Evolutionary conservation across 2,329 filamentous ascomycete species (phyloP).

Genomic region (Aspergillus sp.): DNA sequence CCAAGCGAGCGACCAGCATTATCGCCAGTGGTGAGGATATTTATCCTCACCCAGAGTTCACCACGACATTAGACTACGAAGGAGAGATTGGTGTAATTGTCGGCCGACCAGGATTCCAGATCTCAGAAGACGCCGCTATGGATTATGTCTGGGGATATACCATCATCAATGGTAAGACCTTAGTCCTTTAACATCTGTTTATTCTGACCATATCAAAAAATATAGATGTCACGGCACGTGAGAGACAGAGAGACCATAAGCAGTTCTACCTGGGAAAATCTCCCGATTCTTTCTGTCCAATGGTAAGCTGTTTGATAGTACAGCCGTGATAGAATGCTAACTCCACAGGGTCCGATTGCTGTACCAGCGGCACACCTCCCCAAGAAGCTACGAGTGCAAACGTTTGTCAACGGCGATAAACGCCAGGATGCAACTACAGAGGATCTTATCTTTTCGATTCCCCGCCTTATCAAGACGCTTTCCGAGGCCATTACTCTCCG

Average conservation of each 20-base stretch:
- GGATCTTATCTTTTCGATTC: neutral
- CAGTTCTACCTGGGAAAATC: neutral
- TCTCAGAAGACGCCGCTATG: neutral
- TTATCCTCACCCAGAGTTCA: neutral
- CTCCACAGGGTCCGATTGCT: neutral
- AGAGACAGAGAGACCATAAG: neutral
- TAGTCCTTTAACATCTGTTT: no score
- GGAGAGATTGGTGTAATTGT: neutral
- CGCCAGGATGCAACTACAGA: neutral
- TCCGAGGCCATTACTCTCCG: neutral
- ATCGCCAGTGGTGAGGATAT: neutral
- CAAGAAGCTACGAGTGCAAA: neutral
- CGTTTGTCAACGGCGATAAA: neutral
- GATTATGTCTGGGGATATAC: neutral
- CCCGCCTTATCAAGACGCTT: neutral
- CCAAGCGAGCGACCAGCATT: neutral
- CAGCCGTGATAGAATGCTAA: neutral
- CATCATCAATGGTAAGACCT: neutral
- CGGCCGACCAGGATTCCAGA: neutral
- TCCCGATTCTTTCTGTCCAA: neutral
- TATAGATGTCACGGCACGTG: neutral
- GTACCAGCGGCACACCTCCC: neutral
- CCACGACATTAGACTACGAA: neutral
- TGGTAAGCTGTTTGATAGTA: neutral
- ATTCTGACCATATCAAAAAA: no score